Conservation (phyloP, 2,329 filamentous ascomycete species). For the Tolypocladium album region DNA sequence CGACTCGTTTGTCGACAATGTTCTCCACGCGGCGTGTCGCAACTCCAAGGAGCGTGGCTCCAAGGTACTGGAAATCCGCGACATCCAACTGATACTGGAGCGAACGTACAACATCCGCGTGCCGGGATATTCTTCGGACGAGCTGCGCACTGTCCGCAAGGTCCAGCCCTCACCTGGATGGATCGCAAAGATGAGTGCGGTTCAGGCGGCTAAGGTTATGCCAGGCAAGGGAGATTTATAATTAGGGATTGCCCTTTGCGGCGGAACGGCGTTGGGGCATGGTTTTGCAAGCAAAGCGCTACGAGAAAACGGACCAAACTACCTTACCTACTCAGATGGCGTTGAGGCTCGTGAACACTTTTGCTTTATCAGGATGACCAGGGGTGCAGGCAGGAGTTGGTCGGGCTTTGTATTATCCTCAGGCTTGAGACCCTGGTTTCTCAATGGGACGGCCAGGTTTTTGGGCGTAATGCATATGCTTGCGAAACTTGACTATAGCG, state of each 20-base stretch:
- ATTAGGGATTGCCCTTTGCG: not conserved
- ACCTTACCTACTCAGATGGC: not conserved
- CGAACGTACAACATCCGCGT: constrained; percentile 85
- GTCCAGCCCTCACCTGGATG: constrained; percentile 79
- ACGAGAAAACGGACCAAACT: not conserved
- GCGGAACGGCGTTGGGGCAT: not conserved
- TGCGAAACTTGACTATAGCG: not conserved
- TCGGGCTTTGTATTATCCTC: not conserved
- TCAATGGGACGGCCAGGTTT: not conserved
- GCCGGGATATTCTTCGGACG: constrained; percentile 88
- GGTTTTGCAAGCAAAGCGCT: not conserved
- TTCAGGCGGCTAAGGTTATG: constrained; percentile 84
- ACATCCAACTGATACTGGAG: constrained; percentile 74
- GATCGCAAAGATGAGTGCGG: constrained; percentile 95
- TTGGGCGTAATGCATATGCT: not conserved
- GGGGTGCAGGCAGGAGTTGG: not conserved
- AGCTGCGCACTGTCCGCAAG: constrained; percentile 88
- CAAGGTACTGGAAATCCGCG: constrained; percentile 79
- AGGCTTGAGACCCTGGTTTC: not conserved
- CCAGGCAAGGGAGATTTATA: constrained; percentile 42
- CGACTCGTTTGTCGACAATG: constrained; percentile 89
- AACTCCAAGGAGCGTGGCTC: constrained; percentile 89
- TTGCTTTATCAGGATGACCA: not conserved
- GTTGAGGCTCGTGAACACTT: constrained; percentile 3
- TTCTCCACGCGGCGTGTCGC: constrained; percentile 77